phyloP scores from a whole-genome alignment of 805 yeast species.

The Saccharomycopsis oosterbeekiorum region DNA sequence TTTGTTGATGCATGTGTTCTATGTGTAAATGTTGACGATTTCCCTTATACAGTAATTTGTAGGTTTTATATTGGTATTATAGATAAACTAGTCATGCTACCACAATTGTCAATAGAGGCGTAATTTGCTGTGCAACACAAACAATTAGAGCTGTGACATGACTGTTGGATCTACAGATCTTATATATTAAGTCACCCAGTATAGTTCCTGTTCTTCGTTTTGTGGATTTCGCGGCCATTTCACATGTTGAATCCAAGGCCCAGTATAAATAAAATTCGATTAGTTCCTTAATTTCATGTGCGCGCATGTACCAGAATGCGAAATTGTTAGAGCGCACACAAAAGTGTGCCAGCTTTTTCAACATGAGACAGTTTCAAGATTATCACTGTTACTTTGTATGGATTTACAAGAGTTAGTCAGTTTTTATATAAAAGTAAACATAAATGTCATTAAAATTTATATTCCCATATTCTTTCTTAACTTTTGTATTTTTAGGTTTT shows the following conservation, averaged over 20 bases:
- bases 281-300: not conserved
- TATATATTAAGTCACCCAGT: no score
- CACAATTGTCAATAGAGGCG: no score
- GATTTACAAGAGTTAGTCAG: not conserved
- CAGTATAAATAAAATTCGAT: not conserved
- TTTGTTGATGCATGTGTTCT: not conserved
- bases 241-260: not conserved
- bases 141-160: no score
- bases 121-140: no score
- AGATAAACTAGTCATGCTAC: no score
- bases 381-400: not conserved
- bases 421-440: not conserved
- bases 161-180: no score
- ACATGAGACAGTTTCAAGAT: conserved; percentile 1
- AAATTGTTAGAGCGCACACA: not conserved
- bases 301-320: not conserved
- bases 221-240: not conserved
- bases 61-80: not conserved
- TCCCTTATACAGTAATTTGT: not conserved
- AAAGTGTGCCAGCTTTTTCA: not conserved
- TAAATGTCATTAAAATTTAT: not conserved
- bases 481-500: no score
- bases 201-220: not conserved
- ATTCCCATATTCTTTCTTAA: not conserved
- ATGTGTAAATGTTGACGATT: not conserved